phyloP scores from a whole-genome alignment of 805 yeast genomes.

The Starmerella davenportii region DNA sequence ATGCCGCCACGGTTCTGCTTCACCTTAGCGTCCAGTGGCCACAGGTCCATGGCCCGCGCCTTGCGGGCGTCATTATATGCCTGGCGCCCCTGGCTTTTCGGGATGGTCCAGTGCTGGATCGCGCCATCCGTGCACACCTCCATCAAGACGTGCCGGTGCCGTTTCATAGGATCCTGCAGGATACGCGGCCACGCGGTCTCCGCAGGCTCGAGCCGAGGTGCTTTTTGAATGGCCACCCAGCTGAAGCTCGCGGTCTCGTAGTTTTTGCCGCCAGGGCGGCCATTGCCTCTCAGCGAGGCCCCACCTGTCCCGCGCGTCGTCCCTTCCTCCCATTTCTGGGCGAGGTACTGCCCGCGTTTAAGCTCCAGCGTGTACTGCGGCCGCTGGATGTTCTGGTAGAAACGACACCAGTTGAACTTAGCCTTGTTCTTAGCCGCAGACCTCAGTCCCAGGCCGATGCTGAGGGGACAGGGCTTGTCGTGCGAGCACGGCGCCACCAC shows the following conservation, averaged over 20 bases:
- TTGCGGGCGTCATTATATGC: conserved; percentile 84
- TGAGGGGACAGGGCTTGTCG: conserved; percentile 72
- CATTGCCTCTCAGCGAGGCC: conserved; percentile 44
- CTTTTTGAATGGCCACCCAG: conserved; percentile 52
- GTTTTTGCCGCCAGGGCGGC: conserved; percentile 55
- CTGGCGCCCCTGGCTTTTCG: conserved; percentile 56
- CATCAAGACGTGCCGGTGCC: conserved; percentile 65
- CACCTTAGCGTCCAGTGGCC: conserved; percentile 58
- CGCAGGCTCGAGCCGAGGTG: conserved; percentile 9
- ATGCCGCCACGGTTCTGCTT: conserved; percentile 23
- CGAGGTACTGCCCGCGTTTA: conserved; percentile 60
- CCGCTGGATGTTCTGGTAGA: conserved; percentile 49
- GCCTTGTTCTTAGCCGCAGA: conserved; percentile 29
- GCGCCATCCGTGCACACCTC: conserved; percentile 69
- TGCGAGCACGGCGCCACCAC: conserved; percentile 85
- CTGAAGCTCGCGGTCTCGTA: conserved; percentile 56
- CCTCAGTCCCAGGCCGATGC: conserved; percentile 42
- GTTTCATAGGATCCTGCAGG: conserved; percentile 45
- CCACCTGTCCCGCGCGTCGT: conserved; percentile 33
- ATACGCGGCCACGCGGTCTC: conserved; percentile 39
- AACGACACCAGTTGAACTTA: conserved; percentile 58
- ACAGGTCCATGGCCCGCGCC: conserved; percentile 63
- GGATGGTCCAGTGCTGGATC: conserved; percentile 73
- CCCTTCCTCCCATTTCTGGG: conserved; percentile 50
- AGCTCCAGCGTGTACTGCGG: conserved; percentile 70